Conservation (phyloP, 768 basidiomycete genomes). For the Mycena belliarum region DNA sequence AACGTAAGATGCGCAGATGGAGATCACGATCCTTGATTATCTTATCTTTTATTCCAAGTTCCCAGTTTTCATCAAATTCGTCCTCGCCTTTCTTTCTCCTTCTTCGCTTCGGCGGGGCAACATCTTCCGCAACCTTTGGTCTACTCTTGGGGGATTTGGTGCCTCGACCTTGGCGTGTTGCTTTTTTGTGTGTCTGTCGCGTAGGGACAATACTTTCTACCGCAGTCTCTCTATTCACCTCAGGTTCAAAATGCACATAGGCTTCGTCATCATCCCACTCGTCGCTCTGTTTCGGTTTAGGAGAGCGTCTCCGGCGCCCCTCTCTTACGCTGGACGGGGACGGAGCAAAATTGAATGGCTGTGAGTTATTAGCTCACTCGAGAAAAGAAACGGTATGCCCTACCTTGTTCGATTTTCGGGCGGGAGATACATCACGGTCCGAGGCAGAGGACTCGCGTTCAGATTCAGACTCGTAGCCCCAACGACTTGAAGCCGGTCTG, state of each 20-base stretch:
- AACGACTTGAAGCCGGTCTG: conserved; percentile 1
- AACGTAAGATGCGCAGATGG: conserved; percentile 60
- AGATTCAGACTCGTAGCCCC: conserved; percentile 21
- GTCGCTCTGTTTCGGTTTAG: conserved; percentile 17
- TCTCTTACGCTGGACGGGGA: conserved; percentile 31
- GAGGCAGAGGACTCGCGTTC: conserved; percentile 6
- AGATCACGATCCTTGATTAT: conserved; percentile 49
- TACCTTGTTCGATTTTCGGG: conserved; percentile 1
- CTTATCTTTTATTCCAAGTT: conserved; percentile 38
- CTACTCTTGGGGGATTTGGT: conserved; percentile 3
- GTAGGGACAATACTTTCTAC: background rate
- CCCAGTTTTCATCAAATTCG: conserved; percentile 42
- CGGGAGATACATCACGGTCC: background rate
- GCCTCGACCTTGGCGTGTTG: background rate
- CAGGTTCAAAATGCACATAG: conserved; percentile 37
- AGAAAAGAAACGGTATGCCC: background rate
- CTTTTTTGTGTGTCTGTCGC: background rate
- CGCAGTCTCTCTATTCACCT: conserved; percentile 1
- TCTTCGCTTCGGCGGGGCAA: no score
- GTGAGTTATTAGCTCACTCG: conserved; percentile 35
- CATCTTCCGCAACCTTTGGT: background rate
- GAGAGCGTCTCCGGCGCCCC: conserved; percentile 17
- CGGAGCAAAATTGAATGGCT: conserved; percentile 21
- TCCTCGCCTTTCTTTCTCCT: conserved; percentile 20
- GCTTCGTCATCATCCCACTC: conserved; percentile 26